Conservation (phyloP, 2,329 filamentous ascomycete species). For the Paecilomyces formosus region DNA sequence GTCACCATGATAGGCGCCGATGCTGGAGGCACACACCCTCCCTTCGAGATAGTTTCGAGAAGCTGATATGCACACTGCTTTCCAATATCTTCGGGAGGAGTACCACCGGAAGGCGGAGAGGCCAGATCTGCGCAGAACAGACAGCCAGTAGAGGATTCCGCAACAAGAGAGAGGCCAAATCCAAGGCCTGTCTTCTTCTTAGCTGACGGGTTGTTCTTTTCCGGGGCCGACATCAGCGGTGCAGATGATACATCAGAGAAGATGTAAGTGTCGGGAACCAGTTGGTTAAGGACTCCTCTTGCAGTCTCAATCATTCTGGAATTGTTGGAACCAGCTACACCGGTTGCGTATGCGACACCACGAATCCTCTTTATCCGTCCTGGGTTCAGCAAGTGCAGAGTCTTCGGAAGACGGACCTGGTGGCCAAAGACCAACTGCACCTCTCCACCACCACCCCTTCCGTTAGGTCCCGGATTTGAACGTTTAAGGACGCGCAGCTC, state of each 20-base stretch:
- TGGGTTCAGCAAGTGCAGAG: constrained; percentile 75
- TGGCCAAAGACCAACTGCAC: constrained; percentile 93
- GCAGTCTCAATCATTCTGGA: constrained; percentile 90
- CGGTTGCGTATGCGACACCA: constrained; percentile 88
- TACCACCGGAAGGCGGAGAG: constrained; percentile 67
- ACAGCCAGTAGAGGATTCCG: constrained; percentile 81
- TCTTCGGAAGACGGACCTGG: constrained; percentile 89
- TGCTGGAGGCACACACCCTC: constrained; percentile 69
- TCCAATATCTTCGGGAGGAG: constrained; percentile 84
- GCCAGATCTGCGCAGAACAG: constrained; percentile 81
- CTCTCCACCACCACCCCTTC: constrained; percentile 75
- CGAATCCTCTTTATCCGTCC: constrained; percentile 82
- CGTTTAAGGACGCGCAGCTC: constrained; percentile 75
- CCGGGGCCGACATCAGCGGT: constrained; percentile 58
- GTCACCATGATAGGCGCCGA: constrained; percentile 70
- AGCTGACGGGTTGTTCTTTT: constrained; percentile 53
- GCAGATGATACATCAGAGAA: constrained; percentile 61
- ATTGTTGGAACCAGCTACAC: constrained; percentile 88
- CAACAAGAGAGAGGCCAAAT: constrained; percentile 84
- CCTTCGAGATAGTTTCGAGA: constrained; percentile 71
- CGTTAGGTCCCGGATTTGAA: constrained; percentile 68
- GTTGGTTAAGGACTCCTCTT: constrained; percentile 74
- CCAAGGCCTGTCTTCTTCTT: constrained; percentile 69
- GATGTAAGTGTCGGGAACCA: constrained; percentile 85
- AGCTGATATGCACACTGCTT: constrained; percentile 82